phyloP scores from a whole-genome alignment of 208 protist genomes.

The Novymonas esmeraldas region DNA sequence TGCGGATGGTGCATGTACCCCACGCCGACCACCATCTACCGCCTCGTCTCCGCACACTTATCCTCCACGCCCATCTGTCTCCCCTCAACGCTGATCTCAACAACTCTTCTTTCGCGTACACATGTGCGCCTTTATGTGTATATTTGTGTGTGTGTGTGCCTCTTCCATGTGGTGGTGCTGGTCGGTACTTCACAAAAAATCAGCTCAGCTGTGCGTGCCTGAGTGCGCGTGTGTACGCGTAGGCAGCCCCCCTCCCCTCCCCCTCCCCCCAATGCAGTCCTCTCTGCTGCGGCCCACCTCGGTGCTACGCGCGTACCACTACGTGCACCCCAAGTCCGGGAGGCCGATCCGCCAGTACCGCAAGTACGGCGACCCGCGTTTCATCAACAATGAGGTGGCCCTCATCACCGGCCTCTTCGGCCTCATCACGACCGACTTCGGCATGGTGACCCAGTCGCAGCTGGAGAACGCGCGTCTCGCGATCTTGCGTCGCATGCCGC shows the following conservation, averaged over 20 bases:
- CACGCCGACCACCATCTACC: no score
- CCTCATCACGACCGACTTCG: constrained; percentile 91
- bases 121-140: no score
- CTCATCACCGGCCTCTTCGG: constrained; percentile 81
- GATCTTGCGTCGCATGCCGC: constrained; percentile 85
- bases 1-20: no score
- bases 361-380: constrained; percentile 88
- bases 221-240: not conserved
- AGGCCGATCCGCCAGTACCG: constrained; percentile 83
- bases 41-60: no score
- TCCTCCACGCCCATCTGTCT: no score
- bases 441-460: constrained; percentile 90
- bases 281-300: constrained; percentile 43
- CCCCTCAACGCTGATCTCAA: no score
- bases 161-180: no score
- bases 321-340: constrained; percentile 88
- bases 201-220: not conserved
- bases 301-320: constrained; percentile 77
- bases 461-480: constrained; percentile 87
- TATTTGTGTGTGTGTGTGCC: no score
- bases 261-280: constrained; percentile 12
- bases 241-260: not conserved
- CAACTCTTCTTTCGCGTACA: no score
- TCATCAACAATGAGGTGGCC: constrained; percentile 90
- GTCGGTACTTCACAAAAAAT: no score